Percentiles rank a stretch among this genome's conserved stretches.
phyloP scores from a whole-genome alignment of 2,329 filamentous ascomycete species.

The Biscogniauxia marginata region DNA sequence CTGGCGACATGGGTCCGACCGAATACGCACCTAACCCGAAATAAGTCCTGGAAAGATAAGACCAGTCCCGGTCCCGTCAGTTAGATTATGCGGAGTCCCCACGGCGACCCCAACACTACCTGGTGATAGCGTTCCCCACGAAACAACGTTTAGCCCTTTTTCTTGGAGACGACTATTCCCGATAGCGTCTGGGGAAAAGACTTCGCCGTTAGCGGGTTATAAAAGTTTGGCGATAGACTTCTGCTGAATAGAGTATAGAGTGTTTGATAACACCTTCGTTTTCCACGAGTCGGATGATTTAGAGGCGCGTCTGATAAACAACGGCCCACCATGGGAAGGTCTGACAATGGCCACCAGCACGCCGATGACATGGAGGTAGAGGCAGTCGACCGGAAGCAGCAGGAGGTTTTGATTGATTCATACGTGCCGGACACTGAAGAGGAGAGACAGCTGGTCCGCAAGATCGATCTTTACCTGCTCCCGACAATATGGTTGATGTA shows the following conservation, averaged over 20 bases:
- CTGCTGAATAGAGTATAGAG: background rate
- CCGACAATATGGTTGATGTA: constrained; percentile 59
- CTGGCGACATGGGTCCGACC: background rate
- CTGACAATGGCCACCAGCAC: constrained; percentile 1
- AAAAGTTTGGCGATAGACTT: background rate
- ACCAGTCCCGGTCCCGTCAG: background rate
- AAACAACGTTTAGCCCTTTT: background rate
- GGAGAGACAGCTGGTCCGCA: constrained; percentile 35
- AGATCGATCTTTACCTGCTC: constrained; percentile 40
- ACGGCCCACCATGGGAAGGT: background rate
- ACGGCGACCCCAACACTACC: background rate
- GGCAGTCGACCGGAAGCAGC: constrained; percentile 3
- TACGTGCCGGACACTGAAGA: constrained; percentile 32
- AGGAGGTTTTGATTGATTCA: constrained; percentile 18
- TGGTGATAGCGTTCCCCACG: background rate
- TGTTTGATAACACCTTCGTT: background rate
- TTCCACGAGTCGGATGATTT: background rate
- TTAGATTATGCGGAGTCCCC: constrained; percentile 3
- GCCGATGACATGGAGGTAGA: constrained; percentile 14
- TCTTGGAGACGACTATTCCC: background rate
- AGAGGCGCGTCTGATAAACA: background rate
- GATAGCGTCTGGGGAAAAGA: background rate
- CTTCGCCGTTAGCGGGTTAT: background rate
- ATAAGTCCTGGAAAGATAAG: background rate
- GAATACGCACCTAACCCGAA: background rate